Evolutionary conservation across 495 filamentous ascomycete genomes (phyloP).

Genomic region (Penicillium steckii): DNA sequence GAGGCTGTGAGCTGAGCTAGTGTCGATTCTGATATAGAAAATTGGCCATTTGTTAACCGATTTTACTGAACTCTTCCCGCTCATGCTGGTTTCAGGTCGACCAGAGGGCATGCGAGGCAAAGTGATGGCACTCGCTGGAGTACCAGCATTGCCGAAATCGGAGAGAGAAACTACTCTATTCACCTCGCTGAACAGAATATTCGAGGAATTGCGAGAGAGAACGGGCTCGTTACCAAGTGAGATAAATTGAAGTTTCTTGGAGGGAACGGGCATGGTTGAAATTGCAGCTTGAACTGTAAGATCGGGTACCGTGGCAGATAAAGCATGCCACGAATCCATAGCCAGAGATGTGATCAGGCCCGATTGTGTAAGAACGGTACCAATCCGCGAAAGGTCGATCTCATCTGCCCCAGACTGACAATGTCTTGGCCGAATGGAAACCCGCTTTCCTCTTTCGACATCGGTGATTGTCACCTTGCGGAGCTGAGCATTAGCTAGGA

Average conservation of each 20-base stretch:
- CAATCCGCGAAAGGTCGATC: conserved; percentile 36
- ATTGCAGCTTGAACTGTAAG: conserved; percentile 67
- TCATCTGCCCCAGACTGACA: background rate
- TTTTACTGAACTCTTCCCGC: conserved; percentile 58
- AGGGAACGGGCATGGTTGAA: conserved; percentile 66
- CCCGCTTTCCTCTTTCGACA: conserved; percentile 26
- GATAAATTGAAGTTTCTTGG: conserved; percentile 75
- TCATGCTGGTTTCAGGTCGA: conserved; percentile 50
- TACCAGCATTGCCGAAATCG: conserved; percentile 66
- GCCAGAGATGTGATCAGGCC: conserved; percentile 54
- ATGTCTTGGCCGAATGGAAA: conserved; percentile 22
- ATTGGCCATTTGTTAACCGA: conserved; percentile 83
- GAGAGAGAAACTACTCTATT: conserved; percentile 78
- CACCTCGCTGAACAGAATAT: conserved; percentile 72
- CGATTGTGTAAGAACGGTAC: conserved; percentile 62
- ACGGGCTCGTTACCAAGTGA: conserved; percentile 67
- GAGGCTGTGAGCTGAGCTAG: conserved; percentile 6
- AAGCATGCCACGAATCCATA: conserved; percentile 60
- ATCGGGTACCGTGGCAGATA: conserved; percentile 59
- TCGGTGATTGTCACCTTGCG: conserved; percentile 37
- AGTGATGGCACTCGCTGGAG: conserved; percentile 12
- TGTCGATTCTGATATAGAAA: conserved; percentile 77
- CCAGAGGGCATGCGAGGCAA: conserved; percentile 1
- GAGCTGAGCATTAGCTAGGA: conserved; percentile 55
- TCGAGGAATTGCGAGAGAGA: conserved; percentile 48